Conservation (phyloP, 108 stramenopile species). For the Cyclotella atomus region DNA sequence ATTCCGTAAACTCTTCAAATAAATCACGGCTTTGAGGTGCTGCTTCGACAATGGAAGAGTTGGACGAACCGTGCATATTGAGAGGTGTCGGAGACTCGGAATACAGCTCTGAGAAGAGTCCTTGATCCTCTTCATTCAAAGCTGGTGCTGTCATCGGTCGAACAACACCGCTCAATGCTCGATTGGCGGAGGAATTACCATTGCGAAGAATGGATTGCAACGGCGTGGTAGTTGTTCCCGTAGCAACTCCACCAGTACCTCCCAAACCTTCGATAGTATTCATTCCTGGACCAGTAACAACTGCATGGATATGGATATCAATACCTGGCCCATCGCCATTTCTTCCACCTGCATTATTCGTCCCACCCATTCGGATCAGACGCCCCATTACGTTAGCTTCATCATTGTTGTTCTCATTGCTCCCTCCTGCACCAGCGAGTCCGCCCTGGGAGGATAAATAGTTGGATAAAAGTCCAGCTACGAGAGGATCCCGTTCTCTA, state of each 20-base stretch:
- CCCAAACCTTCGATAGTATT: constrained; percentile 24
- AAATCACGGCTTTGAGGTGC: background rate
- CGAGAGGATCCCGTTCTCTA: constrained; percentile 34
- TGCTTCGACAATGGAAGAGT: background rate
- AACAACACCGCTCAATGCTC: too few species aligned
- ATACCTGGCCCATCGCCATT: constrained; percentile 61
- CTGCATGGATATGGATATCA: constrained; percentile 93
- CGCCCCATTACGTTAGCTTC: constrained; percentile 22
- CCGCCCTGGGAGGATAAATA: constrained; percentile 28
- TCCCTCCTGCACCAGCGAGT: too few species aligned
- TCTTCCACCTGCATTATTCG: constrained; percentile 22
- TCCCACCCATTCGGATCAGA: constrained; percentile 40
- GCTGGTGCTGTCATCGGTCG: constrained; percentile 29
- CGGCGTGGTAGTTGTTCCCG: constrained; percentile 22
- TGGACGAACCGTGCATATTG: constrained; percentile 49
- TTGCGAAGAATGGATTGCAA: constrained; percentile 11
- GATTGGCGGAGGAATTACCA: constrained; percentile 3
- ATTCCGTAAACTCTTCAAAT: constrained; percentile 32
- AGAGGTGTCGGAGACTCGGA: constrained; percentile 76
- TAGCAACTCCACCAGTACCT: constrained; percentile 40
- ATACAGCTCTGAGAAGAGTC: constrained; percentile 82
- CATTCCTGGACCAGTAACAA: constrained; percentile 81
- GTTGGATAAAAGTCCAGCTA: constrained; percentile 39
- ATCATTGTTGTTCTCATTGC: background rate
- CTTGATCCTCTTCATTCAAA: constrained; percentile 56